Base-by-base conservation (phyloP, 257 asterid genomes). In the Perilla frutescens region DNA sequence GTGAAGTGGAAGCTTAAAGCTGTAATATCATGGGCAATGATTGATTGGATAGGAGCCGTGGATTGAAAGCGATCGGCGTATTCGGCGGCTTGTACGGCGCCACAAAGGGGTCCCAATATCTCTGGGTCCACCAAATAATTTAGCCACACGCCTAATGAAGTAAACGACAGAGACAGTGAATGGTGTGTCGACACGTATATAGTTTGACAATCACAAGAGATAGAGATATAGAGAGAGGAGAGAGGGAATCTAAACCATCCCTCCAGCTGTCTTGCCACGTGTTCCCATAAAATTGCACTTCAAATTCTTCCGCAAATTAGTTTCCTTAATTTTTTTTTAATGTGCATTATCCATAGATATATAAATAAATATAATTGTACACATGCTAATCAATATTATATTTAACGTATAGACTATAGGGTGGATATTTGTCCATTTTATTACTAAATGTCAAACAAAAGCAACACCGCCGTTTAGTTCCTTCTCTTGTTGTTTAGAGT, bases 61-160 rank as follows among this genome's bases (percentile, higher is more conserved):
- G 32, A 5, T 48, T 64, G 31, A 32, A 79, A 73, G 84, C 26
- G 26, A 77, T 41, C 63, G 61, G 79, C 79, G 74, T 45, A 76
- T 56, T 62, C 7, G 49, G 54, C 79, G 81, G 87, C 81, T 74
- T 31, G 29, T 66, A 62, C 68, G 65, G 72, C 72, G 68, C 66
- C 37, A 7, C 14, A 9, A 39, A 3, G 4, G 58, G 50, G 37
- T 47, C 48, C 13, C 34, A 34, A 4, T 5, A 1, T 15, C 63
- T 56, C 0, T 29, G 26, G 71, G 47, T 10, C 76, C 73, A 55
- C 47, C 57, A 3, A 74, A 37, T 41, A 2, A 66, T 43, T 29
- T 31, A 11, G 13, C 4, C 55, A 41, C 62, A 66, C 62, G 68
- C 7, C 13, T 20, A 37, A 39, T 15, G 9, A n/a, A 47, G 7